Evolutionary conservation across 306 rosid species (phyloP).

Genomic region (Fragaria ananassa): DNA sequence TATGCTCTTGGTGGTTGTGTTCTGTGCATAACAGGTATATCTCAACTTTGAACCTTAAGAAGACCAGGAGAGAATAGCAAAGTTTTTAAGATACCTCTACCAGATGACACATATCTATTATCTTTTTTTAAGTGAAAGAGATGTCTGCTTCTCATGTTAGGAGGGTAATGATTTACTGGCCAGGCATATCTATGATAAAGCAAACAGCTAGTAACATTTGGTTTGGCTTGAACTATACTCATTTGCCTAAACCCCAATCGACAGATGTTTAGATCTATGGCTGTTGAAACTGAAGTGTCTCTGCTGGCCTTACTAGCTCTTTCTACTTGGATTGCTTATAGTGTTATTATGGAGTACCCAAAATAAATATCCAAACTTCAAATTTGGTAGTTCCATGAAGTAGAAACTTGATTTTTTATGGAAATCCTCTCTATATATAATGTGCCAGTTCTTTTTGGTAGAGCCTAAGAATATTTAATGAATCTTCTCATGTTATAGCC

Average conservation of each 20-base stretch:
- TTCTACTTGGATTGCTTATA: neutral
- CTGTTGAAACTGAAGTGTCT: neutral
- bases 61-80: slow-evolving; percentile 6
- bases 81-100: slow-evolving; percentile 1
- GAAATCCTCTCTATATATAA: neutral
- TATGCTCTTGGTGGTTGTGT: slow-evolving; percentile 98
- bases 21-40: slow-evolving; percentile 87
- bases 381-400: neutral
- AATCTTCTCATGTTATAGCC: neutral
- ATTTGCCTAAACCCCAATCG: neutral
- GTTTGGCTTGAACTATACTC: neutral
- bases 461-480: neutral
- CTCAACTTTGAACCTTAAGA: slow-evolving; percentile 17
- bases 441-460: neutral
- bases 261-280: neutral
- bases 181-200: neutral
- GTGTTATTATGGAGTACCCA: neutral
- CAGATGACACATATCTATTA: slow-evolving; percentile 5
- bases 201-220: neutral
- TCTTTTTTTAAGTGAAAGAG: neutral
- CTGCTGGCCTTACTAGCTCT: slow-evolving; percentile 1
- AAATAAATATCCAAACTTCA: neutral
- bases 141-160: neutral
- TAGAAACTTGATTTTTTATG: neutral
- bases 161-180: neutral